Base-by-base conservation (phyloP, 495 filamentous ascomycete species). In the Poronia punctata region DNA sequence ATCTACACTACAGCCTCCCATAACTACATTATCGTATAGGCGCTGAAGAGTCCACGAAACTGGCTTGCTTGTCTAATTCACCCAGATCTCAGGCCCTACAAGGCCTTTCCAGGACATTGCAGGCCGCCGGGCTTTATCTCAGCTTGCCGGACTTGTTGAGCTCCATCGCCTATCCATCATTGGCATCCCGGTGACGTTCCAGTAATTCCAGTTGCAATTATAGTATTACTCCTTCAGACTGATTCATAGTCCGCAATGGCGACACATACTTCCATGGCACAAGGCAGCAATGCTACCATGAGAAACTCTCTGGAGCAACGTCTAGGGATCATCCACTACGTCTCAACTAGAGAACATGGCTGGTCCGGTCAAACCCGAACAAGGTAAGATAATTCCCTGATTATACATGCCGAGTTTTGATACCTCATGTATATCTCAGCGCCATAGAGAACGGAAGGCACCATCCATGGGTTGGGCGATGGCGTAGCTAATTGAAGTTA, bases 401-500 rank as follows among this genome's bases (percentile, higher is more conserved):
- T 11, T 15, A 22, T 28, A 12, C 7, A 22, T 34, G 3, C 7
- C 24, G 24, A 12, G 14, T 11, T 36, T 34, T n/a, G n/a, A n/a
- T n/a, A n/a, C n/a, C n/a, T n/a, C n/a, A n/a, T n/a, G n/a, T n/a
- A n/a, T n/a, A n/a, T 20, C 22, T 40, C 17, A 10, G 15, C 7
- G 8, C n/a, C 2, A 18, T 33, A 6, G 5, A 27, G 16, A 5
- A 16, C 2, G 7, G n/a, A 4, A 14, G 24, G 18, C 34, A 5
- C 7, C 3, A 14, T 44, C 26, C 32, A 25, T 35, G 5, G 9
- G 18, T n/a, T 32, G 7, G 26, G 30, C 14, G 18, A 12, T 10
- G 14, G 20, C 16, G 7, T 38, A 30, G n/a, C 54, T 62, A 34
- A 60, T 19, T 16, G 16, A 8, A 33, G 10, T 32, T 18, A 92